These are phyloP conservation scores for Clathrus columnatus DNA, from an alignment of 768 basidiomycete genomes.

Conservation along the genomic window DNA sequence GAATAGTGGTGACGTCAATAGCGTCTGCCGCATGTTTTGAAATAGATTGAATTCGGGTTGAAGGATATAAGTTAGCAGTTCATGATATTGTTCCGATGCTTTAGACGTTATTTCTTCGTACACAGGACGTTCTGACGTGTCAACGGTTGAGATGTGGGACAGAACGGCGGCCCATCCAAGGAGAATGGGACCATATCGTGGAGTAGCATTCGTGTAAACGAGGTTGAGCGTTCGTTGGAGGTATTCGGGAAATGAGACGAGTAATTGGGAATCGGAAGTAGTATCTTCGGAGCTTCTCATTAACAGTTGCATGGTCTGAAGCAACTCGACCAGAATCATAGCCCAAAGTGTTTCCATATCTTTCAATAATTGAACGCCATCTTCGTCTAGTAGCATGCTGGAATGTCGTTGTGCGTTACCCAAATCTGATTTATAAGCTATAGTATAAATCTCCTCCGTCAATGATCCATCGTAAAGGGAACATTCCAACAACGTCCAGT, in stretches of 20 bases:
- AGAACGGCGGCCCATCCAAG: slow-evolving; percentile 83
- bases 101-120: slow-evolving; percentile 27
- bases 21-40: slow-evolving; percentile 42
- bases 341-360: slow-evolving; percentile 72
- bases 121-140: slow-evolving; percentile 24
- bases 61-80: slow-evolving; percentile 52
- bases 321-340: slow-evolving; percentile 67
- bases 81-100: slow-evolving; percentile 46
- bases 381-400: slow-evolving; percentile 64
- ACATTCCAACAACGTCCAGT: slow-evolving; percentile 81
- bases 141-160: slow-evolving; percentile 45
- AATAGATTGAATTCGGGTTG: slow-evolving; percentile 53
- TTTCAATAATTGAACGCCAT: slow-evolving; percentile 52
- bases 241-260: slow-evolving; percentile 53
- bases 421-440: slow-evolving; percentile 54
- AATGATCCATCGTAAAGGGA: slow-evolving; percentile 55
- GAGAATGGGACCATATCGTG: slow-evolving; percentile 62
- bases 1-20: slow-evolving; percentile 67
- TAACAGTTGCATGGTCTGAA: slow-evolving; percentile 67
- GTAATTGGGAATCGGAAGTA: slow-evolving; percentile 42
- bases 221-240: slow-evolving; percentile 60
- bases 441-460: slow-evolving; percentile 54
- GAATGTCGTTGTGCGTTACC: slow-evolving; percentile 56
- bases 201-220: slow-evolving; percentile 47
- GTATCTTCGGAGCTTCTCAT: slow-evolving; percentile 43